These are phyloP conservation scores for Gremmenia infestans DNA, from an alignment of 2,329 filamentous ascomycete genomes.

Conservation along the genomic window DNA sequence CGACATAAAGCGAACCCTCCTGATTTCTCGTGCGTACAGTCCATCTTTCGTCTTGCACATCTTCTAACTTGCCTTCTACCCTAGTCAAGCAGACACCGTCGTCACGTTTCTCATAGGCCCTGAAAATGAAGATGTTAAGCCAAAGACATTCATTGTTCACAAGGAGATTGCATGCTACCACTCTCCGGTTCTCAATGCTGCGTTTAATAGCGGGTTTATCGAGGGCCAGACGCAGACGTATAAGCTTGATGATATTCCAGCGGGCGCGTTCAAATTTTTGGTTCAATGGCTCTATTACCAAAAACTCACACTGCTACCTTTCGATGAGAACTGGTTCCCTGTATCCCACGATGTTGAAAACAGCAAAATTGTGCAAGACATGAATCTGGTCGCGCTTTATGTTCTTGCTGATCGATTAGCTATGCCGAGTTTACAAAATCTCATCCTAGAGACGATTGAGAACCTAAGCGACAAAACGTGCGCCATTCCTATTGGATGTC, in stretches of 20 bases:
- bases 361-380: neutral
- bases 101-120: neutral
- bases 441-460: neutral
- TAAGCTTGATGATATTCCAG: neutral
- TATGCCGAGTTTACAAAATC: conserved; percentile 8
- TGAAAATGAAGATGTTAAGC: neutral
- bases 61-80: neutral
- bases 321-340: too few relatives aligned
- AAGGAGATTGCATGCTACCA: conserved; percentile 9
- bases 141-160: conserved; percentile 1
- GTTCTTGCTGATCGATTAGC: conserved; percentile 7
- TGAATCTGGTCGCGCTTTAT: conserved; percentile 3
- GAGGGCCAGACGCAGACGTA: conserved; percentile 5
- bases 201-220: neutral
- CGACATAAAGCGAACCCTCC: neutral
- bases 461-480: neutral
- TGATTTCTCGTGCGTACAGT: neutral
- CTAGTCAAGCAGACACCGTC: neutral
- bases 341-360: too few relatives aligned
- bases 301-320: neutral
- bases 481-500: conserved; percentile 4
- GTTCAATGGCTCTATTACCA: conserved; percentile 7
- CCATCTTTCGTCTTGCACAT: neutral
- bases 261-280: neutral
- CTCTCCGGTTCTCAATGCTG: conserved; percentile 2